These are phyloP conservation scores for Hymenoscyphus fraxineus DNA, from an alignment of 2,329 filamentous ascomycete genomes.

Conservation along the genomic window DNA sequence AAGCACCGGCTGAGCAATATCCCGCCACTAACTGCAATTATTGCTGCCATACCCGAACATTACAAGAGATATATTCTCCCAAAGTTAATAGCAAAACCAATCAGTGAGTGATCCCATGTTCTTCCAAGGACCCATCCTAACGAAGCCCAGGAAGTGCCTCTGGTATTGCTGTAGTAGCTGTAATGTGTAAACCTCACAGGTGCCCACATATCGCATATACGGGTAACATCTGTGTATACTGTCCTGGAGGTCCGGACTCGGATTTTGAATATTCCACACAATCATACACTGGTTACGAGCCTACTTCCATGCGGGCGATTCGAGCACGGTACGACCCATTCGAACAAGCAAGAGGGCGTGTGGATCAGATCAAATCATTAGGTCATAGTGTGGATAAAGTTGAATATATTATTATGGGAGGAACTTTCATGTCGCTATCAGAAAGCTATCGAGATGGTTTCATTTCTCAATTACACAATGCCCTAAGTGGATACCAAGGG, in stretches of 20 bases:
- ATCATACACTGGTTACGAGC: constrained; percentile 97
- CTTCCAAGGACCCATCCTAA: constrained; percentile 17
- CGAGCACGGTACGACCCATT: constrained; percentile 96
- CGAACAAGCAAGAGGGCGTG: constrained; percentile 90
- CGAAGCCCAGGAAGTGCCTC: constrained; percentile 72
- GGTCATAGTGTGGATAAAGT: constrained; percentile 98
- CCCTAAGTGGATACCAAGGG: constrained; percentile 91
- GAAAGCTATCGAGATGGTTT: constrained; percentile 89
- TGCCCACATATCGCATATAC: constrained; percentile 98
- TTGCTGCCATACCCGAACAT: constrained; percentile 96
- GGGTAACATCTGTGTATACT: constrained; percentile 98
- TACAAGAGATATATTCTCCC: constrained; percentile 99
- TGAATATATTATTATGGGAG: constrained; percentile 99
- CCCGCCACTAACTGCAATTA: constrained; percentile 92
- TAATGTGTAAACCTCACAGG: constrained; percentile 98
- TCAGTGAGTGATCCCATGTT: constrained; percentile 54
- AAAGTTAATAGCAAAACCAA: constrained; percentile 94
- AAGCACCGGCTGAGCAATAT: constrained; percentile 87
- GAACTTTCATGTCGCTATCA: constrained; percentile 96
- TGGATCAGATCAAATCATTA: constrained; percentile 93
- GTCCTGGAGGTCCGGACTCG: constrained; percentile 92
- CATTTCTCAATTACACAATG: constrained; percentile 94
- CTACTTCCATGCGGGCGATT: constrained; percentile 97
- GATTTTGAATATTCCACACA: constrained; percentile 99
- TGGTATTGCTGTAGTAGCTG: constrained; percentile 94